phyloP scores from a whole-genome alignment of 1,284 basidiomycete genomes.

The Amylostereum areolatum region DNA sequence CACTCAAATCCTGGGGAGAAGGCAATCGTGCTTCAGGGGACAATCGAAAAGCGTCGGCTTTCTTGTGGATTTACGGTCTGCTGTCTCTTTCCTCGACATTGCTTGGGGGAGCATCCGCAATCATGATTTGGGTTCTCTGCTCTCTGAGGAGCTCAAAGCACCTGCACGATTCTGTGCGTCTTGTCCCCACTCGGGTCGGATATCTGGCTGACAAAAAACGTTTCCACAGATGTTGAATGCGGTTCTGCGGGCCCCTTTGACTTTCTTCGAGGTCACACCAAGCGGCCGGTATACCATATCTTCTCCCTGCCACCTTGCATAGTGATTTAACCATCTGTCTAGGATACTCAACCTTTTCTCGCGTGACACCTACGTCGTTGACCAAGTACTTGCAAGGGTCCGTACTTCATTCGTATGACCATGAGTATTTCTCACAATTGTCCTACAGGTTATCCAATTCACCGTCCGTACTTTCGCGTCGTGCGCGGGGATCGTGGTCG shows the following conservation, averaged over 20 bases:
- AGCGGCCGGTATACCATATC: slow-evolving; percentile 53
- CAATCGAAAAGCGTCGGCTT: slow-evolving; percentile 55
- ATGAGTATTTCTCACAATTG: slow-evolving; percentile 1
- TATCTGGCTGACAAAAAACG: slow-evolving; percentile 1
- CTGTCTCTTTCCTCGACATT: slow-evolving; percentile 50
- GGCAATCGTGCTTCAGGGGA: slow-evolving; percentile 59
- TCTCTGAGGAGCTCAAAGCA: slow-evolving; percentile 68
- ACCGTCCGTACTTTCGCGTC: slow-evolving; percentile 56
- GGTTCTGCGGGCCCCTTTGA: slow-evolving; percentile 77
- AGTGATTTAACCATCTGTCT: background rate
- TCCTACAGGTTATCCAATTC: slow-evolving; percentile 52
- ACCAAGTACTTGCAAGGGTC: slow-evolving; percentile 72
- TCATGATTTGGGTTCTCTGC: slow-evolving; percentile 77
- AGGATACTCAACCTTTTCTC: slow-evolving; percentile 88
- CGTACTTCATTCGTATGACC: slow-evolving; percentile 7
- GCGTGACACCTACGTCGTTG: slow-evolving; percentile 89
- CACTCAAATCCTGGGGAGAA: slow-evolving; percentile 77
- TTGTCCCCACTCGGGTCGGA: slow-evolving; percentile 12
- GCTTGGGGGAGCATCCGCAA: slow-evolving; percentile 46
- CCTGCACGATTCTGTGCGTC: slow-evolving; percentile 70
- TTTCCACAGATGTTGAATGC: slow-evolving; percentile 61
- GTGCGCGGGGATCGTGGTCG: slow-evolving; percentile 71
- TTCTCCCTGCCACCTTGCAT: background rate
- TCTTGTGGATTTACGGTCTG: slow-evolving; percentile 56
- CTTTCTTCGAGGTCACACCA: slow-evolving; percentile 85